phyloP scores from a whole-genome alignment of 371 early-diverging fungal genomes.

The Synchytrium microbalum region DNA sequence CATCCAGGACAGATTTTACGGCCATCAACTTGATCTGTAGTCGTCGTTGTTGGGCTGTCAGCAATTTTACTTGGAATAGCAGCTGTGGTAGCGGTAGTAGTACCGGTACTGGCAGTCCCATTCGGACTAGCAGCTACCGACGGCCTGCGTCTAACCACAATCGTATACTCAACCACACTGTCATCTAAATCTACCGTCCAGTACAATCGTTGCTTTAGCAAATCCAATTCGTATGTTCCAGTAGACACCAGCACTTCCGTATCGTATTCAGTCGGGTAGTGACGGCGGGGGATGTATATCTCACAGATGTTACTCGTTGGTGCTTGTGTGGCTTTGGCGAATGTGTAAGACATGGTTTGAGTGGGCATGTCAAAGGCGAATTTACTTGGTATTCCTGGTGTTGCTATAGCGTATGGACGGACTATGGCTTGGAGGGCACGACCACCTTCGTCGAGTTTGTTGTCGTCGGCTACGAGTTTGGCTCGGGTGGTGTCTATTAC shows the following conservation, averaged over 20 bases:
- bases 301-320: background rate
- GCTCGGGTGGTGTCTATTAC: background rate
- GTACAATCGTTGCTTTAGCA: slow-evolving; percentile 3
- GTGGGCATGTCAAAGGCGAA: slow-evolving; percentile 13
- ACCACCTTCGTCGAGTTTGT: slow-evolving; percentile 22
- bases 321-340: slow-evolving; percentile 1
- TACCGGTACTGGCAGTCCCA: too few relatives aligned
- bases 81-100: too few relatives aligned
- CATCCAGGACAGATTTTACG: background rate
- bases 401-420: slow-evolving; percentile 27
- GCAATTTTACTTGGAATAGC: too few relatives aligned
- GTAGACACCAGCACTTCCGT: background rate
- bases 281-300: background rate
- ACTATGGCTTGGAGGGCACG: slow-evolving; percentile 25
- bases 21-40: background rate
- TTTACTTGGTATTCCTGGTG: slow-evolving; percentile 23
- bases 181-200: background rate
- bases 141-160: background rate
- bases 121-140: too few relatives aligned
- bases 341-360: background rate
- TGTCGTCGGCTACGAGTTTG: background rate
- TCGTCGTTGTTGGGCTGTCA: background rate
- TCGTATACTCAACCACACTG: background rate
- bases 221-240: background rate
- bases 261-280: slow-evolving; percentile 1